Percentiles rank a stretch among this genome's conserved stretches.
Conservation (phyloP, 2,329 filamentous ascomycete species). For the Pseudopyrenochaeta lycopersici region DNA sequence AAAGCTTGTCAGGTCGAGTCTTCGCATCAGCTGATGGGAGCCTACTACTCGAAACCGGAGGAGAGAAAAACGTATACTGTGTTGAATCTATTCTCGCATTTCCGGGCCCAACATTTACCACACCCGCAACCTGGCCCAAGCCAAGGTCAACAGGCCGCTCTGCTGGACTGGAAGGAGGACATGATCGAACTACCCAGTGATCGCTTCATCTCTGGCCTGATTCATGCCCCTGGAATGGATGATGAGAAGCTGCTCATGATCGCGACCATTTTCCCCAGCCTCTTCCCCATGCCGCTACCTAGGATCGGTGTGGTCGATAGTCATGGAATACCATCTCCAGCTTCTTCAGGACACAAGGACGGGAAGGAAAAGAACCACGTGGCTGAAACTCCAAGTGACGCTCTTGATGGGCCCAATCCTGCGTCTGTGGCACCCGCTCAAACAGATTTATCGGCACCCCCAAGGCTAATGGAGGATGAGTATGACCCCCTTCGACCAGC, state of each 20-base stretch:
- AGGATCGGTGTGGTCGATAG: conserved; percentile 50
- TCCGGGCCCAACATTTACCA: conserved; percentile 64
- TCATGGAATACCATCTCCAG: conserved; percentile 33
- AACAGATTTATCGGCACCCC: conserved; percentile 45
- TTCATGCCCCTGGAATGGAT: conserved; percentile 65
- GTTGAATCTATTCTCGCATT: conserved; percentile 68
- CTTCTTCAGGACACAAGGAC: conserved; percentile 42
- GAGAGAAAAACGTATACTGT: conserved; percentile 53
- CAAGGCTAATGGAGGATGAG: conserved; percentile 54
- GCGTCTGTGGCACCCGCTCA: conserved; percentile 28
- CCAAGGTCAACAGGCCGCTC: conserved; percentile 30
- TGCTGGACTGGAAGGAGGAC: conserved; percentile 65
- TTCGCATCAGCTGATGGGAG: conserved; percentile 36
- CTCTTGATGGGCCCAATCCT: conserved; percentile 30
- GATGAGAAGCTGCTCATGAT: conserved; percentile 63
- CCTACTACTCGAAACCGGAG: conserved; percentile 47
- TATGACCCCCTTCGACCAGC: conserved; percentile 58
- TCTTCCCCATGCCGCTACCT: conserved; percentile 55
- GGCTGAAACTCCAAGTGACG: conserved; percentile 25
- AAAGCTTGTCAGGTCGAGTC: conserved; percentile 49
- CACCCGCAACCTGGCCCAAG: conserved; percentile 25
- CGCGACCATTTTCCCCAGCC: conserved; percentile 59
- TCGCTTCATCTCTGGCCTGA: conserved; percentile 58
- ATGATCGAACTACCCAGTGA: conserved; percentile 69
- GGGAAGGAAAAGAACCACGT: conserved; percentile 31